These are phyloP conservation scores for Penicillium sp. DNA, from an alignment of 2,329 filamentous ascomycete species.

Conservation along the genomic window DNA sequence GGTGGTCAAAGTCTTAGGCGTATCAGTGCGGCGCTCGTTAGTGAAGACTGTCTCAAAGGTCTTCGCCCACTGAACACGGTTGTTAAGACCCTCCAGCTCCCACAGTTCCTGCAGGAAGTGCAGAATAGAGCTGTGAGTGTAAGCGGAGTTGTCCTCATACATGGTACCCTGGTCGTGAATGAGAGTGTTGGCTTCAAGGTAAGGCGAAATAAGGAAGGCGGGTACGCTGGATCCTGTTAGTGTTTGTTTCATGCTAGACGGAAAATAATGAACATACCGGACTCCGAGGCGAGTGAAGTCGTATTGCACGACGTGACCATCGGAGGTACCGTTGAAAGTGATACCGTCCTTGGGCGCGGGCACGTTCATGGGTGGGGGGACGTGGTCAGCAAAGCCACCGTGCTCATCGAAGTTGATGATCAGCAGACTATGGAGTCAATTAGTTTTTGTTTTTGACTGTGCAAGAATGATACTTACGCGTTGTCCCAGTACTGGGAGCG, in stretches of 20 bases:
- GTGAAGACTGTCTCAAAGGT: conserved; percentile 41
- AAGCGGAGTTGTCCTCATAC: conserved; percentile 38
- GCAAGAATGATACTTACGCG: conserved; percentile 16
- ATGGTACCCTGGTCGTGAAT: conserved; percentile 41
- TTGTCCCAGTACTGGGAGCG: conserved; percentile 42
- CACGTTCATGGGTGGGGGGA: conserved; percentile 38
- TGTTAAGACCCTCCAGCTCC: conserved; percentile 41
- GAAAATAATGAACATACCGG: conserved; percentile 18
- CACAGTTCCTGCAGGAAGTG: conserved; percentile 45
- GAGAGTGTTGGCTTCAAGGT: conserved; percentile 31
- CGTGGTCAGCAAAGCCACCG: conserved; percentile 44
- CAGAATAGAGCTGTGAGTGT: conserved; percentile 42
- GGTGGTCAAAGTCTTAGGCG: conserved; percentile 29
- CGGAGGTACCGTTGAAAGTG: conserved; percentile 30
- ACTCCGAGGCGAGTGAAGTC: conserved; percentile 42
- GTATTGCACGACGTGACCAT: conserved; percentile 35
- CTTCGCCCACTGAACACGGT: conserved; percentile 45
- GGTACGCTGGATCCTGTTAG: conserved; percentile 28
- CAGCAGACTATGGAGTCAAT: conserved; percentile 27
- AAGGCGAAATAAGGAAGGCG: conserved; percentile 40
- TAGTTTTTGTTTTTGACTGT: background rate
- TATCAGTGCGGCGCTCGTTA: conserved; percentile 21
- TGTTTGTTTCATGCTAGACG: background rate
- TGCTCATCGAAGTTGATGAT: conserved; percentile 46
- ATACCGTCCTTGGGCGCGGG: conserved; percentile 36